Evolutionary conservation across 352 stramenopile genomes (phyloP), one percentile per base, ranked within the genome.

Genomic region (Globisporangium acanthophoron): DNA sequence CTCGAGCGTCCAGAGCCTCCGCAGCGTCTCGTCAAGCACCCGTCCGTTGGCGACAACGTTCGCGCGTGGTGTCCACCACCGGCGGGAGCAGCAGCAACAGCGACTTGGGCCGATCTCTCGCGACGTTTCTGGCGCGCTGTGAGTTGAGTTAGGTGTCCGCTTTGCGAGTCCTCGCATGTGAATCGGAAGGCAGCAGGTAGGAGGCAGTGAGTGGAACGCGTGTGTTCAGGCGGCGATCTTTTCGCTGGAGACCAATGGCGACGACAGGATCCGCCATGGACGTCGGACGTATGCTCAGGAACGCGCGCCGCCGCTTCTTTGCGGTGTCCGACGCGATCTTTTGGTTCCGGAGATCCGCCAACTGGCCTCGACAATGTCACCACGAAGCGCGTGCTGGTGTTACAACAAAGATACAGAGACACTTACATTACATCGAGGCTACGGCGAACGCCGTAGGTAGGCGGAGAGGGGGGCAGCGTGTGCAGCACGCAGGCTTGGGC

Each of bases 81-180:
- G 21, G 44, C 54, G 53, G 13, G 45, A 53, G 7, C 48, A 12
- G 39, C 54, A 53, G 7, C 48, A 53, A 33, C 37, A 52, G 27
- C 61, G 64, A 13, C 55, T 70, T 57, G 70, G 74, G 20, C 74
- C 74, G 3, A 73, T 83, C 52, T 69, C 70, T 3, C 71, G 64
- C 33, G 67, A 83, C 56, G 71, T 80, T n/a, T 67, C 70, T 35
- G 70, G 65, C 9, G 67, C 29, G 20, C 45, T 59, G 46, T 60
- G 53, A 65, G 18, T 11, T 29, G 41, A 13, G 35, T 21, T 12
- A 47, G 18, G n/a, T 16, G 43, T 43, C 5, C 37, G 11, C 3
- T 13, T 16, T 12, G 8, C 13, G 37, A 16, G 3, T 12, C 8
- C 12, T 43, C 37, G 37, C 11, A 12, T 40, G 35, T 12, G 35